phyloP scores from a whole-genome alignment of 768 basidiomycete species.

The Phaeotremella fagi region DNA sequence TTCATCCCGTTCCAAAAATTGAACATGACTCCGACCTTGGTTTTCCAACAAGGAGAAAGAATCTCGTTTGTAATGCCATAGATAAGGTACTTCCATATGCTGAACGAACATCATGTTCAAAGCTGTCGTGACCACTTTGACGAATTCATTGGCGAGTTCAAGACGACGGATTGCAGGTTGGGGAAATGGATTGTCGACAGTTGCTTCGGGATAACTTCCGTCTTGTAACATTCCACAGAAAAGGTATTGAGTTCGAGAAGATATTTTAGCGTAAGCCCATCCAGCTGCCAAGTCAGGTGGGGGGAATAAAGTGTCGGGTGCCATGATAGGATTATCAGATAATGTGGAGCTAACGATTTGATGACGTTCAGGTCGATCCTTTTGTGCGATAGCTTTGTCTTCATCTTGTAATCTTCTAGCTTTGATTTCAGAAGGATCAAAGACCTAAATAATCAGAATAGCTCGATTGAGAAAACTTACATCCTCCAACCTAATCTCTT shows the following conservation, averaged over 20 bases:
- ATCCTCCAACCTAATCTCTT: constrained; percentile 59
- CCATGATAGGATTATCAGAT: constrained; percentile 52
- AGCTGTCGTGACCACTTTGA: constrained; percentile 69
- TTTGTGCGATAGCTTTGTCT: constrained; percentile 83
- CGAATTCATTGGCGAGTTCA: constrained; percentile 52
- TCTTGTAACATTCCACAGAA: constrained; percentile 37
- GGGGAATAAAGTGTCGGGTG: constrained; percentile 55
- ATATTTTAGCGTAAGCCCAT: constrained; percentile 74
- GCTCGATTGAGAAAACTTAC: constrained; percentile 9
- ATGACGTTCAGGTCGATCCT: constrained; percentile 93
- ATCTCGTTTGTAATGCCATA: constrained; percentile 90
- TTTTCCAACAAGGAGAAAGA: constrained; percentile 58
- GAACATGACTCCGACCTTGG: constrained; percentile 24
- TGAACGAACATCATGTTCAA: constrained; percentile 79
- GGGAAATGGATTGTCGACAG: constrained; percentile 26
- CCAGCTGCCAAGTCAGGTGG: constrained; percentile 76
- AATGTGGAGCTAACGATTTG: constrained; percentile 81
- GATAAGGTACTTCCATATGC: constrained; percentile 88
- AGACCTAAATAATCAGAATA: constrained; percentile 60
- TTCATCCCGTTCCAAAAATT: constrained; percentile 68
- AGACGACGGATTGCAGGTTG: constrained; percentile 58
- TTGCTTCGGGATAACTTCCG: constrained; percentile 18
- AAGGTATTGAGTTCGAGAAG: constrained; percentile 55
- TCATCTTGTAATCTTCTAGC: constrained; percentile 83
- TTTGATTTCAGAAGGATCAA: constrained; percentile 93